Evolutionary conservation across 2,329 filamentous ascomycete species (phyloP), one percentile per base, ranked within the genome.

Genomic region (Thyridium curvatum): DNA sequence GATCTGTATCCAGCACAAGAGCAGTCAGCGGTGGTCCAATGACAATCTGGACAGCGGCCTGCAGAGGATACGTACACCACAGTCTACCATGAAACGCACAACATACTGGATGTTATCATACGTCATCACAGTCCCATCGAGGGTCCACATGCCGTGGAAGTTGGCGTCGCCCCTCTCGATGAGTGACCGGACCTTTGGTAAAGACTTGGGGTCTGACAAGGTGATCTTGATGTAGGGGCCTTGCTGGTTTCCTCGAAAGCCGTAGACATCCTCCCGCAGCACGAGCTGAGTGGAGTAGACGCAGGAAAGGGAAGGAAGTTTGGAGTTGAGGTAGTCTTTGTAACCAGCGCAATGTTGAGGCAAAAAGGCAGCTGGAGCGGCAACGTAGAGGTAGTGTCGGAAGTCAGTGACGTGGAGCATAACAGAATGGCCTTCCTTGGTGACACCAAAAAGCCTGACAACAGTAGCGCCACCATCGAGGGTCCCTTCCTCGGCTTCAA

Each of bases 21-120:
- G n/a, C n/a, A n/a, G n/a, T n/a, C n/a, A n/a, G n/a, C n/a, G n/a
- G n/a, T n/a, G n/a, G n/a, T n/a, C n/a, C n/a, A n/a, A n/a, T n/a
- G n/a, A n/a, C n/a, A n/a, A n/a, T n/a, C n/a, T n/a, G n/a, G n/a
- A n/a, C n/a, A n/a, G n/a, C n/a, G n/a, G n/a, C n/a, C n/a, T n/a
- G n/a, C n/a, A n/a, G n/a, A n/a, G n/a, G n/a, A n/a, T n/a, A n/a
- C n/a, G n/a, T 66, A 84, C 80, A 60, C 87, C 82, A 49, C 86
- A 94, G 60, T 98, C 93, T 35, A 98, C 91, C 93, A 98, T 98
- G 64, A 98, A 97, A 37, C 93, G 78, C 48, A 97, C 65, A 18
- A 97, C 79, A 56, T 96, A 98, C 69, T 94, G 87, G 41, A 98
- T 90, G 50, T 84, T 96, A 68, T 98, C 93, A 53, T 91, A 98